A percentile compares a stretch with the other conserved stretches of the same genome.
These are phyloP conservation scores for Stephania cephalantha DNA, from an alignment of 164 flowering plant genomes.

Conservation along the genomic window DNA sequence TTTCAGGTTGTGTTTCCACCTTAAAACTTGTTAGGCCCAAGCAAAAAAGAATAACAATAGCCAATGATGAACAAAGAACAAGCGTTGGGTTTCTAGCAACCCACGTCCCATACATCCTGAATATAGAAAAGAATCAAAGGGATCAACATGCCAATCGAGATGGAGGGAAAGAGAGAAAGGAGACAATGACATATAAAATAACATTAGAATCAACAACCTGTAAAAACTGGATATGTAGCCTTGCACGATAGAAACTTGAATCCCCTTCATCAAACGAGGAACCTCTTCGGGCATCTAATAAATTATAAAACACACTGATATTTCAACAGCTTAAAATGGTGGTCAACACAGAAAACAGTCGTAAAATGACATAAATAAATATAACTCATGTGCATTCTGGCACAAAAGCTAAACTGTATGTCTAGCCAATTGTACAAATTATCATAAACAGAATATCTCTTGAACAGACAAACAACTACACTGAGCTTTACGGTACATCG, in stretches of 20 bases:
- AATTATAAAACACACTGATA: conserved; percentile 3
- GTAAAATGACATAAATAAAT: no score
- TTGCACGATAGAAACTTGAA: conserved; percentile 72
- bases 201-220: conserved; percentile 42
- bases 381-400: no score
- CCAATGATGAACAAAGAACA: conserved; percentile 65
- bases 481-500: no score
- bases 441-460: no score
- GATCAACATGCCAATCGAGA: conserved; percentile 5
- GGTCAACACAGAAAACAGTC: no score
- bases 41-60: conserved; percentile 68
- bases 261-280: conserved; percentile 38
- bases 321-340: neutral
- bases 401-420: no score
- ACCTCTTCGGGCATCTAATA: conserved; percentile 54
- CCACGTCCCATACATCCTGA: conserved; percentile 90
- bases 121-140: conserved; percentile 7
- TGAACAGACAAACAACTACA: no score
- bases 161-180: neutral
- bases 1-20: conserved; percentile 96
- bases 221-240: conserved; percentile 76
- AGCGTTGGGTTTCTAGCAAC: conserved; percentile 83
- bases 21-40: conserved; percentile 77
- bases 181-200: neutral
- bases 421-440: no score